Conservation (phyloP, 2,329 filamentous ascomycete genomes). For the Aspergillus ruber region DNA sequence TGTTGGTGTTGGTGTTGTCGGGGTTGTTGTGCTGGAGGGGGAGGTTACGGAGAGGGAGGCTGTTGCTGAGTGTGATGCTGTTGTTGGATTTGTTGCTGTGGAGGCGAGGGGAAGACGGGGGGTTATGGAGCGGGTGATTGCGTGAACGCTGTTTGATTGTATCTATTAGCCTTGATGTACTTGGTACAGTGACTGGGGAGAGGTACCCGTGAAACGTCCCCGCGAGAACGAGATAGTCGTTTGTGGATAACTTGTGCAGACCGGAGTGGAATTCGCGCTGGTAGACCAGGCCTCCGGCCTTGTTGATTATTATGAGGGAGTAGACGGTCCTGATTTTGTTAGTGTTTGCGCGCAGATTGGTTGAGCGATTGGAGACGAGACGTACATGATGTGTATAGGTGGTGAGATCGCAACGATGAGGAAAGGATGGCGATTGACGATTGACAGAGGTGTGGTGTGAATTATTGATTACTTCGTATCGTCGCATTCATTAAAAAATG, state of each 20-base stretch:
- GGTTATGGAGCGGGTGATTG: conserved; percentile 54
- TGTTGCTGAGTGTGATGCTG: conserved; percentile 20
- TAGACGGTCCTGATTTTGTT: conserved; percentile 69
- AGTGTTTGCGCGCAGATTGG: not conserved
- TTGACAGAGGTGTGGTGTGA: too few species aligned
- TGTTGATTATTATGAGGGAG: conserved; percentile 95
- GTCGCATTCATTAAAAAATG: not conserved
- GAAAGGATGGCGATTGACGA: not conserved
- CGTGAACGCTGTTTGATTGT: conserved; percentile 48
- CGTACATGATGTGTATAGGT: not conserved
- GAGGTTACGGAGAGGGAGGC: conserved; percentile 12
- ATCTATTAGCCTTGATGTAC: conserved; percentile 1
- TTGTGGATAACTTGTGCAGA: conserved; percentile 81
- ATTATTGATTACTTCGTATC: not conserved
- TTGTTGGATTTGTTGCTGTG: conserved; percentile 26
- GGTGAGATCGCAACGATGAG: not conserved
- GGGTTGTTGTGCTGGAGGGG: conserved; percentile 28
- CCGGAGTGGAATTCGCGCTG: conserved; percentile 87
- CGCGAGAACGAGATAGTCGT: conserved; percentile 93
- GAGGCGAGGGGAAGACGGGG: conserved; percentile 32
- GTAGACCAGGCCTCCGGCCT: conserved; percentile 93
- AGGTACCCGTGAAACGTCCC: conserved; percentile 90
- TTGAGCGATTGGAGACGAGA: not conserved
- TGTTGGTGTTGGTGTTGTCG: conserved; percentile 8
- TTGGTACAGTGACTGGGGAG: not conserved